Evolutionary conservation across 768 basidiomycete genomes (phyloP), one percentile per base, ranked within the genome.

Genomic region (Tremella fuciformis): DNA sequence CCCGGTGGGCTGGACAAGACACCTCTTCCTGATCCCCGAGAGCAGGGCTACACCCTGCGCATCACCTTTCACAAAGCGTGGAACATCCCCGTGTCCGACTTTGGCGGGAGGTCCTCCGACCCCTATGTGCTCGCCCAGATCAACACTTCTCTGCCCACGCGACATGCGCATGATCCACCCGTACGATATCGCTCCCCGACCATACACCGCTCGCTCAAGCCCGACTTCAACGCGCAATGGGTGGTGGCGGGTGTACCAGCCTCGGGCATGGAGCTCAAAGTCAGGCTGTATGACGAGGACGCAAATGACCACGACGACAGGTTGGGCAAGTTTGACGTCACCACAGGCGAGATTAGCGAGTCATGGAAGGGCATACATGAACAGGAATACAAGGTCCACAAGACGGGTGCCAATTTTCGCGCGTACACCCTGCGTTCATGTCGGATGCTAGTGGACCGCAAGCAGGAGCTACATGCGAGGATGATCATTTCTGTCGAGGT

Each of bases 401-500:
- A 70, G 53, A 62, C 53, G 1, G 66, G 67, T 8, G 70, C 71
- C 22, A 59, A 64, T 19, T 19, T 68, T 29, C 53, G 59, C 42
- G 71, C 66, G 8, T 73, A 76, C 46, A 51, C 53, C 3, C 46
- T 69, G 39, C 53, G 74, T 34, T 68, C 52, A 48, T 52, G 56
- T 46, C 50, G 55, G 34, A 42, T 34, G 34, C 19, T 62, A 50
- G 22, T 65, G 1, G 52, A 55, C 13, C 58, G 40, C 13, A 44
- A 47, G 11, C 44, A 18, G 48, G 40, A 65, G 15, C 50, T 68
- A 21, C 71, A 68, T 46, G 74, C 63, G 16, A 57, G 53, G 26
- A 25, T 75, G 37, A 52, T 54, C 15, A 44, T 75, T 1, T 66
- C 64, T 37, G 46, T 81, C 8, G 75, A 77, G 42, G 74, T 77